Conservation (phyloP, 78 protist genomes). For the Neovahlkampfia damariscottae region DNA sequence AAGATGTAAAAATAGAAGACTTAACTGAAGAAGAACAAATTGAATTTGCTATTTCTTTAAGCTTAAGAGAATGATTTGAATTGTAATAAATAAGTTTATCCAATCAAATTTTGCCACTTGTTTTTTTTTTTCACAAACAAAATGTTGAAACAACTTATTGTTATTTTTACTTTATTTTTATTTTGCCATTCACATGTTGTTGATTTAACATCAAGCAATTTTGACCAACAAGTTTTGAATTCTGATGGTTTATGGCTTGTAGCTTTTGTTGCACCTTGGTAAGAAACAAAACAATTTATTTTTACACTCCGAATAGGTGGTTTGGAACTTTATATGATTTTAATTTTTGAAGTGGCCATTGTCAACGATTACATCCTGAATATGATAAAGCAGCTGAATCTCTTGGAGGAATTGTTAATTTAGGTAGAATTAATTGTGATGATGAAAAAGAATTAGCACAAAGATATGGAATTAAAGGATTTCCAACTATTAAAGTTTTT, state of each 20-base stretch:
- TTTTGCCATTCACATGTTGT: background rate
- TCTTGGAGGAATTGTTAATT: conserved; percentile 13
- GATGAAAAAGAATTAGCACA: conserved; percentile 1
- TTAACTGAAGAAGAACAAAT: too few relatives aligned
- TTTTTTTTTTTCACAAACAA: too few relatives aligned
- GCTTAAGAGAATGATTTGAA: too few relatives aligned
- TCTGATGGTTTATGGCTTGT: conserved; percentile 21
- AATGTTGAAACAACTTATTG: background rate
- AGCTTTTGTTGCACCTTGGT: conserved; percentile 31
- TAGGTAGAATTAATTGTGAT: conserved; percentile 39
- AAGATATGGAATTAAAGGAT: conserved; percentile 22
- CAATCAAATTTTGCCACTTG: too few relatives aligned
- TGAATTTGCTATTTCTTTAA: too few relatives aligned
- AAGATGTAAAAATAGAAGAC: too few relatives aligned
- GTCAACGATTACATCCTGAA: conserved; percentile 33
- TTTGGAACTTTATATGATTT: conserved; percentile 3
- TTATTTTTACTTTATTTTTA: background rate
- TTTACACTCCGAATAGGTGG: too few relatives aligned
- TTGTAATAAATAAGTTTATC: too few relatives aligned
- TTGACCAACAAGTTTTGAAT: conserved; percentile 12
- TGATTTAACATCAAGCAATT: conserved; percentile 15
- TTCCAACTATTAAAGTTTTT: conserved; percentile 44
- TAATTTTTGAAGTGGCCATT: conserved; percentile 32
- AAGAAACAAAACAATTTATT: background rate
- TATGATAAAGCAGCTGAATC: conserved; percentile 30